Percentiles rank a stretch among this genome's conserved stretches.
These are phyloP conservation scores for Botrytis paeoniae DNA, from an alignment of 2,329 filamentous ascomycete genomes.

Conservation along the genomic window DNA sequence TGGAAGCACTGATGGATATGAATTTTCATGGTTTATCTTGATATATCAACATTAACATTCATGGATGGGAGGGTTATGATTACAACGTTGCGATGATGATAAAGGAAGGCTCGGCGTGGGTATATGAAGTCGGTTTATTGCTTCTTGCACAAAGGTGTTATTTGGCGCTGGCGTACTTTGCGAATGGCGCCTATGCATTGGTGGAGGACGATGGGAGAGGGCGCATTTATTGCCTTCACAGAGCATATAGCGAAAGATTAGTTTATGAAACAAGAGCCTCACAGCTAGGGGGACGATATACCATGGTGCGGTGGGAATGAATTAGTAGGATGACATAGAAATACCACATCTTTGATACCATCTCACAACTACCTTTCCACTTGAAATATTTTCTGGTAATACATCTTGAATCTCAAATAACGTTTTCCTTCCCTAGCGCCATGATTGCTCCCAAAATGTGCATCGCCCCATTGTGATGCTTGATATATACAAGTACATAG, in stretches of 20 bases:
- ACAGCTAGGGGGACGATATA: slow-evolving; percentile 12
- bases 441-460: slow-evolving; percentile 8
- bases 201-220: slow-evolving; percentile 16
- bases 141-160: slow-evolving; percentile 28
- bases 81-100: slow-evolving; percentile 34
- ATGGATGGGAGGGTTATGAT: slow-evolving; percentile 32
- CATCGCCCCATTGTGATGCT: slow-evolving; percentile 7
- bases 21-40: slow-evolving; percentile 20
- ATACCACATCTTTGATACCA: slow-evolving; percentile 19
- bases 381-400: not conserved
- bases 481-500: slow-evolving; percentile 17
- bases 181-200: slow-evolving; percentile 25
- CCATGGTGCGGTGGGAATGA: slow-evolving; percentile 12
- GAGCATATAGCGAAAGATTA: slow-evolving; percentile 14
- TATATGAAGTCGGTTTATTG: slow-evolving; percentile 22
- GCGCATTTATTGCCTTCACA: slow-evolving; percentile 22
- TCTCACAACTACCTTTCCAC: not conserved
- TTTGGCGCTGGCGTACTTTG: slow-evolving; percentile 24
- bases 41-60: slow-evolving; percentile 25
- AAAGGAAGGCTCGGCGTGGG: slow-evolving; percentile 28
- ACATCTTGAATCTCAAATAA: slow-evolving; percentile 1
- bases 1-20: slow-evolving; percentile 13
- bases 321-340: slow-evolving; percentile 15
- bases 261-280: slow-evolving; percentile 15
- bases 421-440: slow-evolving; percentile 15